Evolutionary conservation across 192 early-diverging fungal genomes (phyloP).

Genomic region (Coemansia asiatica): DNA sequence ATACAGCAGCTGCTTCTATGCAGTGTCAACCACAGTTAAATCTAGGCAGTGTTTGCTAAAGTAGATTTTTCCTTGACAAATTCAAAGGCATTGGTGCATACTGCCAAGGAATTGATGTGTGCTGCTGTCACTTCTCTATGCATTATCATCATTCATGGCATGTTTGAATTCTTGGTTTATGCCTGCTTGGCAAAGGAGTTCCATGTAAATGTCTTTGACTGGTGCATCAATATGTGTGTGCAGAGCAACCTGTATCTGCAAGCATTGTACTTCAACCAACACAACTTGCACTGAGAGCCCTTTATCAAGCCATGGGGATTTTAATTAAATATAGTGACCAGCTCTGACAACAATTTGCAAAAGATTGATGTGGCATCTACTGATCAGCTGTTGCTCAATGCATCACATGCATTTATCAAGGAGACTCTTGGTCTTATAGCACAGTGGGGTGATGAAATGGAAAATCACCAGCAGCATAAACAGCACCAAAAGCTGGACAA

Average conservation of each 20-base stretch:
- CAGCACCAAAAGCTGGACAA: conserved; percentile 18
- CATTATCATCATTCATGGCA: conserved; percentile 88
- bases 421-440: conserved; percentile 63
- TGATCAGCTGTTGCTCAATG: conserved; percentile 79
- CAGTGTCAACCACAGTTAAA: background rate
- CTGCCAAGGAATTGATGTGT: conserved; percentile 50
- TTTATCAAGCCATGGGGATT: conserved; percentile 89
- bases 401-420: conserved; percentile 80
- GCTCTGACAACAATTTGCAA: conserved; percentile 19
- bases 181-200: conserved; percentile 80
- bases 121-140: conserved; percentile 40
- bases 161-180: conserved; percentile 89
- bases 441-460: conserved; percentile 54
- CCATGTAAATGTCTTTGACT: conserved; percentile 76
- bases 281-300: conserved; percentile 99
- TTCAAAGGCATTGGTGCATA: conserved; percentile 8
- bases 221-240: conserved; percentile 71
- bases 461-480: conserved; percentile 24
- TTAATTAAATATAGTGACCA: conserved; percentile 50
- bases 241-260: conserved; percentile 69
- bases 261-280: conserved; percentile 93
- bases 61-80: background rate
- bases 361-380: conserved; percentile 68
- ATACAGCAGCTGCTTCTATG: background rate
- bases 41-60: conserved; percentile 7